Base-by-base conservation (phyloP, 257 asterid genomes). In the Echium plantagineum region DNA sequence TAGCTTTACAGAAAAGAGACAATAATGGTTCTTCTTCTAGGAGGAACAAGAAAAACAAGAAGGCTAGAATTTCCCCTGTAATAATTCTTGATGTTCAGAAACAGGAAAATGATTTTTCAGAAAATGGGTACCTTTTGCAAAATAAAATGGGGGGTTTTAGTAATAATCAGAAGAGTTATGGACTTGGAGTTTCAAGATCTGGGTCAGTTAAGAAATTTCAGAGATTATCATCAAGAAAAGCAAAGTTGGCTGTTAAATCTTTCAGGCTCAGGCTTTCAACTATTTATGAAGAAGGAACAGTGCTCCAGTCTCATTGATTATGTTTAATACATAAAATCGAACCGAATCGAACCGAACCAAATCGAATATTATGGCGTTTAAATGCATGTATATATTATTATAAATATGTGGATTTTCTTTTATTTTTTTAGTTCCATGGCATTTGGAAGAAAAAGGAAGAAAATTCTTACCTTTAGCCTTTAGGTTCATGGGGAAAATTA, bases 231-330 rank as follows among this genome's bases (percentile, higher is more conserved):
- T 83, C 90, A 0, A 72, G 77, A 7, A 69, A 89, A 59, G 90
- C 84, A 18, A 87, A 84, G 67, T 49, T 78, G 69, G 89, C 90
- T 0, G 89, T 76, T 57, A 81, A 79, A 21, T 82, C 90, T 6
- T 78, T 77, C 72, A 71, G 67, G 53, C 58, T 80, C 17, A 72
- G 58, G 66, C 82, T 87, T 6, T 62, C 67, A 57, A 87, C 96
- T 12, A 87, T 87, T 52, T 68, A 78, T 28, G 96, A 87, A n/a
- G n/a, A n/a, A 76, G 95, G 85, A 59, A 74, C 90, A 15, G 75
- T 79, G 17, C 74, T 78, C 21, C 59, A 21, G 26, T n/a, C 49
- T 42, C 49, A 53, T 21, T 18, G 35, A 20, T 35, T 35, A 35
- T 1, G 7, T 35, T 7, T 7, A 35, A 9, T 35, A 13, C 32